Evolutionary conservation across 345 rosid species (phyloP), one percentile per base, ranked within the genome.

Genomic region (Eutrema heterophyllum): DNA sequence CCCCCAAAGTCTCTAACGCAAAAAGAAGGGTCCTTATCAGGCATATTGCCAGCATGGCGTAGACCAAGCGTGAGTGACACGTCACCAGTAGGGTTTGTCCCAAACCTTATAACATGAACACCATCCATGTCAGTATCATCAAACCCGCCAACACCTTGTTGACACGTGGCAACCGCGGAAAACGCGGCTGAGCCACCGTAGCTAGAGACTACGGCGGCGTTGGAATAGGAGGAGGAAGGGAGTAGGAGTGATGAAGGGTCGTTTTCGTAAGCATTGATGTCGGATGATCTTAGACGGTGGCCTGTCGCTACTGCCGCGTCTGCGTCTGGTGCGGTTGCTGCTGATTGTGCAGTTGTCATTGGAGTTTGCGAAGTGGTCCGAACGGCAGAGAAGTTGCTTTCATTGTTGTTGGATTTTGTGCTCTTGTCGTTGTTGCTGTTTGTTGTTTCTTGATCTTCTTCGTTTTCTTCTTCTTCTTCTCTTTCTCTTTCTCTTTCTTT

Each of bases 61-160:
- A 94, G 79, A 84, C 98, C 98, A 79, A 94, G 83, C 32, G 98
- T 94, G 76, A 94, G 93, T 14, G 98, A 94, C 51, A 94, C 97
- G 62, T 91, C 95, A 29, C 97, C 95, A 9, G 83, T 78, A 65
- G 62, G 76, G 11, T 90, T 82, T 77, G 93, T 82, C 85, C 97
- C 98, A 50, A 88, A 86, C 78, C 97, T 84, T 40, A 89, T 83
- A 38, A 85, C 81, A 9, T 85, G 83, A 33, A 78, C 78, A 68
- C 83, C 85, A 38, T 68, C 79, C 79, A 76, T 68, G 16, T 76
- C 73, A 60, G 67, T 79, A 46, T 54, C 71, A 45, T 21, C 61
- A 66, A 83, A 80, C 51, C 81, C 88, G 10, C 75, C 80, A 70
- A 69, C 35, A 7, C 61, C 49, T 70, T 70, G 66, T 35, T 64